phyloP scores from a whole-genome alignment of 2,329 filamentous ascomycete genomes.

The Cordyceps pruinosa region DNA sequence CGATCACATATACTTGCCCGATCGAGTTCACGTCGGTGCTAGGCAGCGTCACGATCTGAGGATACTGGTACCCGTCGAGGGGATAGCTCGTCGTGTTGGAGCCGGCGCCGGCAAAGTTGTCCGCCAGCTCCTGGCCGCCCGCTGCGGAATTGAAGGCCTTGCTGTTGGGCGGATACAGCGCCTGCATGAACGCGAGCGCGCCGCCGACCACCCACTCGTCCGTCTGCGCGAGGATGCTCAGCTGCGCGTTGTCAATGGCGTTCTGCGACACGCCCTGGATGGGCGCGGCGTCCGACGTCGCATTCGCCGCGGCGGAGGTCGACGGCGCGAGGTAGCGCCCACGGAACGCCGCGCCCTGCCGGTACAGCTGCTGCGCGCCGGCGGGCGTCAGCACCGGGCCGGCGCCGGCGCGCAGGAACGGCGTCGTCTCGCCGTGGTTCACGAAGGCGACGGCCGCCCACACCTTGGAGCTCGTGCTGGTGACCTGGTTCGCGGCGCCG shows the following conservation, averaged over 20 bases:
- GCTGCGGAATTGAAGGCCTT: slow-evolving; percentile 22
- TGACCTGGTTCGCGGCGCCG: neutral
- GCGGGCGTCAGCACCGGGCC: slow-evolving; percentile 38
- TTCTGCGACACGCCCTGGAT: slow-evolving; percentile 37
- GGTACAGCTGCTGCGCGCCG: slow-evolving; percentile 46
- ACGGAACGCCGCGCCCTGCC: slow-evolving; percentile 43
- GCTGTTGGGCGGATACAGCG: slow-evolving; percentile 68
- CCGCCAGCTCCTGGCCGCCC: slow-evolving; percentile 35
- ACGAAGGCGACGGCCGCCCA: slow-evolving; percentile 45
- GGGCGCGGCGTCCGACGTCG: slow-evolving; percentile 25
- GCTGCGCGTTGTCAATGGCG: slow-evolving; percentile 42
- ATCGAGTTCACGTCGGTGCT: slow-evolving; percentile 37
- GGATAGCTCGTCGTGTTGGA: slow-evolving; percentile 51
- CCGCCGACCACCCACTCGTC: slow-evolving; percentile 53
- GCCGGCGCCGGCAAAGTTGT: slow-evolving; percentile 20
- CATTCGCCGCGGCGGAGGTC: slow-evolving; percentile 17
- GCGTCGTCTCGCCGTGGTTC: slow-evolving; percentile 48
- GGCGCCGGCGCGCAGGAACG: slow-evolving; percentile 26
- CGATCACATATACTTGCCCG: slow-evolving; percentile 30
- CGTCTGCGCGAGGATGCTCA: slow-evolving; percentile 35
- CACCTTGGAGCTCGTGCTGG: slow-evolving; percentile 30
- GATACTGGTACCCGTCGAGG: slow-evolving; percentile 73
- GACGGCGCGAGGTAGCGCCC: slow-evolving; percentile 38
- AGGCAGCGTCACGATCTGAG: slow-evolving; percentile 53
- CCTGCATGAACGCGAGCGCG: slow-evolving; percentile 74